Evolutionary conservation across 2,329 filamentous ascomycete genomes (phyloP).

Genomic region (Colletotrichum sublineola): DNA sequence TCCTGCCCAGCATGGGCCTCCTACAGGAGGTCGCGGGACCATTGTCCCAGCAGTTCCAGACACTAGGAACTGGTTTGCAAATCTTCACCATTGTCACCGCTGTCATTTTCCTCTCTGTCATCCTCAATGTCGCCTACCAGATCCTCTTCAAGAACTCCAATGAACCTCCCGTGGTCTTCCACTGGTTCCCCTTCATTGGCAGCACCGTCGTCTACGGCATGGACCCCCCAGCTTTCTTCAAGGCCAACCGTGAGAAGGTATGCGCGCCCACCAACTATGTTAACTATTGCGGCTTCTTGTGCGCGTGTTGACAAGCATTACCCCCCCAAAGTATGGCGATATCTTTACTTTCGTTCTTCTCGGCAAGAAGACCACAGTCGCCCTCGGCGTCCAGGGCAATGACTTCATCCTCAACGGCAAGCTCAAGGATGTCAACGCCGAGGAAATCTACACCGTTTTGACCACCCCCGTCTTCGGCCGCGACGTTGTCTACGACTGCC

Average conservation of each 20-base stretch:
- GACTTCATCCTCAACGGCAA: slow-evolving; percentile 95
- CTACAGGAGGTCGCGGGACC: slow-evolving; percentile 66
- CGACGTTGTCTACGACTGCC: slow-evolving; percentile 91
- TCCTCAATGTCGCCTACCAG: slow-evolving; percentile 85
- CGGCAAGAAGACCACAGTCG: slow-evolving; percentile 90
- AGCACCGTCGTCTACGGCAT: slow-evolving; percentile 96
- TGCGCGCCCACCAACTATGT: slow-evolving; percentile 43
- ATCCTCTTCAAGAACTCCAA: slow-evolving; percentile 85
- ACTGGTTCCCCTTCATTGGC: slow-evolving; percentile 86
- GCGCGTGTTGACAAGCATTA: slow-evolving; percentile 23
- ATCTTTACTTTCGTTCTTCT: slow-evolving; percentile 91
- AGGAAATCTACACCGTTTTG: slow-evolving; percentile 89
- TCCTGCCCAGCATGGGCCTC: slow-evolving; percentile 63
- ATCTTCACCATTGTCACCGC: slow-evolving; percentile 58
- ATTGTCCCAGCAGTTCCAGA: slow-evolving; percentile 63
- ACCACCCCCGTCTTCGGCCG: slow-evolving; percentile 81
- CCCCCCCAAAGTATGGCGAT: slow-evolving; percentile 77
- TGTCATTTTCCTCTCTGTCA: slow-evolving; percentile 68
- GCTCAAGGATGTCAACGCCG: slow-evolving; percentile 88
- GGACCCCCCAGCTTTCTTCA: slow-evolving; percentile 91
- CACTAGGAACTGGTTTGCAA: slow-evolving; percentile 63
- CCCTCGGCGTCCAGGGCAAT: slow-evolving; percentile 84
- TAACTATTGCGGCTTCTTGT: slow-evolving; percentile 2
- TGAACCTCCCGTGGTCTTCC: slow-evolving; percentile 84
- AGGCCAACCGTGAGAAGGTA: slow-evolving; percentile 81